A percentile compares a stretch with the other conserved stretches of the same genome.
Conservation (phyloP, 805 yeast genomes). For the Jamesozyma lodderae region DNA sequence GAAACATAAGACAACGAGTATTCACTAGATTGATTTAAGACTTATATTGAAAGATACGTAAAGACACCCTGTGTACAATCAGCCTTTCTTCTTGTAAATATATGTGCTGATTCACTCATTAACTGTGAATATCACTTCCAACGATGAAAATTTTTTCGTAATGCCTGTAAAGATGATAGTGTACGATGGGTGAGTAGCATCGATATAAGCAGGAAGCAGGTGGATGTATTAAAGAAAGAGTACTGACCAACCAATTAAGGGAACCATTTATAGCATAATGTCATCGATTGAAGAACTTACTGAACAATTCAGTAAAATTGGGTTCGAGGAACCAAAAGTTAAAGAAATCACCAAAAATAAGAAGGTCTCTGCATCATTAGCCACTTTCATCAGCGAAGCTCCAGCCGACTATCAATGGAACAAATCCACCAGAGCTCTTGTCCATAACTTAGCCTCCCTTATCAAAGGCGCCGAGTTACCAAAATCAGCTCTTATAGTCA, state of each 20-base stretch:
- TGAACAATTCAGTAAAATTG: slow-evolving; percentile 35
- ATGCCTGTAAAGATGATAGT: too few species aligned
- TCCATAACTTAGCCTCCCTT: slow-evolving; percentile 71
- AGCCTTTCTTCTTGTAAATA: too few species aligned
- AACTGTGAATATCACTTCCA: too few species aligned
- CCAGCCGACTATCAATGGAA: slow-evolving; percentile 29
- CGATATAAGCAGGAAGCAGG: background rate
- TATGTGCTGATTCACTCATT: too few species aligned
- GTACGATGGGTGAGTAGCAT: too few species aligned
- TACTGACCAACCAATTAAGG: background rate
- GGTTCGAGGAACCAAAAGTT: slow-evolving; percentile 64
- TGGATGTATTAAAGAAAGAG: background rate
- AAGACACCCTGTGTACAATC: too few species aligned
- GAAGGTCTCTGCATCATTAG: slow-evolving; percentile 68
- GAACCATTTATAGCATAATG: slow-evolving; percentile 13
- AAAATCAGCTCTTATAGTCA: slow-evolving; percentile 44
- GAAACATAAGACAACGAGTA: too few species aligned
- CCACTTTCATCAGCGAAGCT: slow-evolving; percentile 43
- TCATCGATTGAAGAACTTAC: slow-evolving; percentile 32
- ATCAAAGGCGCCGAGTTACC: slow-evolving; percentile 46
- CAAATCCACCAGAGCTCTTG: slow-evolving; percentile 50
- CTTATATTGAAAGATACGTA: too few species aligned
- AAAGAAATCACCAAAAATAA: slow-evolving; percentile 78
- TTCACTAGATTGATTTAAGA: too few species aligned
- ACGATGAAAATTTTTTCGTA: too few species aligned